Percentiles rank a stretch among this genome's conserved stretches.
phyloP scores from a whole-genome alignment of 352 stramenopile species.

The Globisporangium splendens region DNA sequence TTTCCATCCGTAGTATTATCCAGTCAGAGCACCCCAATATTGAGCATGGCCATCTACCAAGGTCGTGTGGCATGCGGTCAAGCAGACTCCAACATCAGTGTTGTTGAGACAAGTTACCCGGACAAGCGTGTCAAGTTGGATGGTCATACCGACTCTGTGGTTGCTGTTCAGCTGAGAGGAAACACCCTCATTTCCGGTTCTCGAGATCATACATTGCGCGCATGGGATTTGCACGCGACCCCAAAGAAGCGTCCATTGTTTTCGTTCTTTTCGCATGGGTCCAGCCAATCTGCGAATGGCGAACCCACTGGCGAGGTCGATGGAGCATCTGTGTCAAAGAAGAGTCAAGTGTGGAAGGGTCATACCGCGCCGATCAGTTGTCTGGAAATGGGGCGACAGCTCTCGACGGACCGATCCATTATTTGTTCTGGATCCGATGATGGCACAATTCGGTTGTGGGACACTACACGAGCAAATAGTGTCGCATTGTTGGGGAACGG shows the following conservation, averaged over 20 bases:
- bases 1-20: constrained; percentile 12
- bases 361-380: constrained; percentile 61
- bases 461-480: constrained; percentile 58
- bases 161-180: constrained; percentile 53
- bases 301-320: constrained; percentile 41
- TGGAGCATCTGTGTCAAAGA: constrained; percentile 48
- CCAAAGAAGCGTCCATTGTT: constrained; percentile 59
- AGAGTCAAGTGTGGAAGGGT: constrained; percentile 58
- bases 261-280: constrained; percentile 48
- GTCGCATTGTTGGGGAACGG: constrained; percentile 43
- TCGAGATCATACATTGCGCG: constrained; percentile 65
- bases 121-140: constrained; percentile 44
- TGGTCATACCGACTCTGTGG: constrained; percentile 53
- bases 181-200: constrained; percentile 66
- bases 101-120: constrained; percentile 31
- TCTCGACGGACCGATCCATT: constrained; percentile 49
- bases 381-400: constrained; percentile 70
- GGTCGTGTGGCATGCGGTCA: constrained; percentile 51
- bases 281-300: constrained; percentile 13
- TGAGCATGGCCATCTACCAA: constrained; percentile 48
- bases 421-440: constrained; percentile 69
- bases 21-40: constrained; percentile 31
- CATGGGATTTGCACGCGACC: constrained; percentile 65
- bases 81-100: constrained; percentile 31
- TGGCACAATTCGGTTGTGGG: constrained; percentile 71